Evolutionary conservation across 441 rosid species (phyloP).

Genomic region (Gossypium aridum): DNA sequence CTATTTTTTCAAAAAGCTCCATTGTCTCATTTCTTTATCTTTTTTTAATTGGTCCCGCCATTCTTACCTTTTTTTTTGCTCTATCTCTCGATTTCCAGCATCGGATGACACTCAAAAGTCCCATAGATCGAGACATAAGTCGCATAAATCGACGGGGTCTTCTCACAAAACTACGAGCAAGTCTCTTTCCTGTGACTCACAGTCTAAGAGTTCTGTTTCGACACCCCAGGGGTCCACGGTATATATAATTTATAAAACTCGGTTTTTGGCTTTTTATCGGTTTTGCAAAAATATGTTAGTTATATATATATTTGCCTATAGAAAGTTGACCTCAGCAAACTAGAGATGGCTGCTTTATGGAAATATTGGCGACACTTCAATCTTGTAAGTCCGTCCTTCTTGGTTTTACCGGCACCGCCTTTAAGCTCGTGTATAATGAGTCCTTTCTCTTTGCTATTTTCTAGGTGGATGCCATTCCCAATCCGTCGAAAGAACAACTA

Average conservation of each 20-base stretch:
- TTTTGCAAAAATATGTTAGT: background rate
- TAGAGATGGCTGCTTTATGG: slow-evolving; percentile 86
- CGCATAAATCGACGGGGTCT: slow-evolving; percentile 67
- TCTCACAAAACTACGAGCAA: slow-evolving; percentile 70
- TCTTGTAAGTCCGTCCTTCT: slow-evolving; percentile 51
- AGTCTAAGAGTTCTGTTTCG: slow-evolving; percentile 60
- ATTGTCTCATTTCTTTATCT: slow-evolving; percentile 31
- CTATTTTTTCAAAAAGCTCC: slow-evolving; percentile 35
- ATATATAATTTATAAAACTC: slow-evolving; percentile 15
- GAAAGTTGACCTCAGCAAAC: slow-evolving; percentile 89
- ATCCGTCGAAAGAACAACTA: slow-evolving; percentile 82
- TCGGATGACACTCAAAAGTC: slow-evolving; percentile 83
- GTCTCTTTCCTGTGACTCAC: slow-evolving; percentile 85
- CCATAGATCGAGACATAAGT: slow-evolving; percentile 71
- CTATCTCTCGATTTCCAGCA: slow-evolving; percentile 42
- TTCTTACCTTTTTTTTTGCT: slow-evolving; percentile 22
- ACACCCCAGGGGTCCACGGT: slow-evolving; percentile 57
- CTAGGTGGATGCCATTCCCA: slow-evolving; percentile 75
- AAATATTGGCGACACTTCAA: slow-evolving; percentile 89
- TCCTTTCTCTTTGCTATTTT: slow-evolving; percentile 1
- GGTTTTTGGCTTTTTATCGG: background rate
- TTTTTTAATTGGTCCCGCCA: slow-evolving; percentile 39
- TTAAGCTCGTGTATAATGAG: background rate
- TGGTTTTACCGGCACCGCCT: background rate
- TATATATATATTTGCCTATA: slow-evolving; percentile 18